Evolutionary conservation across 2,329 filamentous ascomycete species (phyloP).

Genomic region (Sclerotinia nivalis): DNA sequence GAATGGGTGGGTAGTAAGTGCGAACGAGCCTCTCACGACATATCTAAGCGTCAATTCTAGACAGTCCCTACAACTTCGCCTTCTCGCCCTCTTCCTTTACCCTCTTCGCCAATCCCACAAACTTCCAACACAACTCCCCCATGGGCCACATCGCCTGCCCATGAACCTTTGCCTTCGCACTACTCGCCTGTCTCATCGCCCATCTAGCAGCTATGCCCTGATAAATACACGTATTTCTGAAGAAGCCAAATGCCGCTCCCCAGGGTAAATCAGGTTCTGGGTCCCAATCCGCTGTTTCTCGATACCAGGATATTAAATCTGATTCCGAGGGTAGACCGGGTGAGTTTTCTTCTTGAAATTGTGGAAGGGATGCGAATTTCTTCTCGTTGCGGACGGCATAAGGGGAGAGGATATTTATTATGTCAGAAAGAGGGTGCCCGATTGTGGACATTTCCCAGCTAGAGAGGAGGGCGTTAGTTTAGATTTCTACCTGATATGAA

Average conservation of each 20-base stretch:
- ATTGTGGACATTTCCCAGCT: constrained; percentile 98
- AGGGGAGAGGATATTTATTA: constrained; percentile 72
- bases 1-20: too few relatives aligned
- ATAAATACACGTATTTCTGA: constrained; percentile 61
- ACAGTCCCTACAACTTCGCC: constrained; percentile 44
- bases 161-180: constrained; percentile 74
- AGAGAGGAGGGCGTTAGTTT: neutral
- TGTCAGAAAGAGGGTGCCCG: constrained; percentile 90
- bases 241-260: constrained; percentile 63
- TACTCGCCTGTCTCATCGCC: constrained; percentile 85
- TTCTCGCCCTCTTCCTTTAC: constrained; percentile 39
- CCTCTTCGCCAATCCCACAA: constrained; percentile 57
- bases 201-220: constrained; percentile 93
- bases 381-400: constrained; percentile 41
- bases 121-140: constrained; percentile 75
- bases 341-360: constrained; percentile 51
- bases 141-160: constrained; percentile 68
- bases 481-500: constrained; percentile 14
- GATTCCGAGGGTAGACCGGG: constrained; percentile 53
- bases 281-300: constrained; percentile 69
- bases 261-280: constrained; percentile 61
- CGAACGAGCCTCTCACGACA: too few relatives aligned
- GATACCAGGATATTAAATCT: constrained; percentile 66
- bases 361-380: constrained; percentile 40
- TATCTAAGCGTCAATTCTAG: too few relatives aligned